Evolutionary conservation across 768 basidiomycete species (phyloP), one percentile per base, ranked within the genome.

Genomic region (Lactarius psammicola): DNA sequence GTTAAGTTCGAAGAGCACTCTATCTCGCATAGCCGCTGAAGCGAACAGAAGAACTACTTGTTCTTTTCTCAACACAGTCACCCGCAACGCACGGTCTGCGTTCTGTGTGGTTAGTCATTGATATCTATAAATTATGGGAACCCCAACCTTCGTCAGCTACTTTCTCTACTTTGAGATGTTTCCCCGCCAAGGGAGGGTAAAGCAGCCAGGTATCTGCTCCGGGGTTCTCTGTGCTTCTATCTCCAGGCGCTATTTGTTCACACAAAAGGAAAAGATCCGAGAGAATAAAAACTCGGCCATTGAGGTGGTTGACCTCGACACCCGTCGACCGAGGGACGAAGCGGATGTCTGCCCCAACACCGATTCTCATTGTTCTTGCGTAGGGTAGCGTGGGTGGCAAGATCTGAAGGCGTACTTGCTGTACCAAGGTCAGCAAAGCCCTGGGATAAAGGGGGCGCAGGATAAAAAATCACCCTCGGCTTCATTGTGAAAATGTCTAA

Each of bases 401-500:
- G 78, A 99, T 95, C 80, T 98, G 96, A 56, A 98, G 80, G 68
- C 89, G 89, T 64, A 96, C 93, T 77, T 85, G 84, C 95, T 97
- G n/a, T 44, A 69, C 36, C n/a, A 61, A 57, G 23, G 53, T 65
- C 53, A 36, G 26, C n/a, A 63, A 42, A 17, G 5, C 63, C 54
- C 15, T 3, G 10, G 26, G 10, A 17, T 30, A 57, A 69, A 68
- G 20, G 20, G 36, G 33, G n/a, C 49, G 4, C n/a, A n/a, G 23
- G 23, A 56, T n/a, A 66, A 76, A 26, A 20, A 33, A 38, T 67
- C 68, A 94, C 96, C 85, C 94, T 95, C 1, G 90, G 90, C 68
- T 85, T 84, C 94, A 99, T 96, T 1, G 93, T 92, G 75, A 99
- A 99, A 54, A 99, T 87, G 75, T 99, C 97, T 33, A 98, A 78